Evolutionary conservation across 169 alveolate genomes (phyloP).

Genomic region (Plasmodium relictum): DNA sequence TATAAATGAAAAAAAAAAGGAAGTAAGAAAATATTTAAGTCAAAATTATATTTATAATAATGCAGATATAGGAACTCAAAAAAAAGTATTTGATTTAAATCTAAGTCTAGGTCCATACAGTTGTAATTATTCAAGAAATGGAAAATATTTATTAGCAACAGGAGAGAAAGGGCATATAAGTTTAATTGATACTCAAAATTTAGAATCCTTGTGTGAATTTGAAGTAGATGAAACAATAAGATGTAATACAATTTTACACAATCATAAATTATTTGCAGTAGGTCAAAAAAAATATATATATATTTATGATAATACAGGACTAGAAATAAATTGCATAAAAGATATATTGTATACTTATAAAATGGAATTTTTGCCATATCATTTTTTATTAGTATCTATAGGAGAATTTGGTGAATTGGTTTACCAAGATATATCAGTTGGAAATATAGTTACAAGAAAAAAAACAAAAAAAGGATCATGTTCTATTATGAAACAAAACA

Average conservation of each 20-base stretch:
- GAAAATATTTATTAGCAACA: slow-evolving; percentile 92
- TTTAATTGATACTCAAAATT: slow-evolving; percentile 87
- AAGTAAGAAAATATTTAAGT: neutral
- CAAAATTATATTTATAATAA: slow-evolving; percentile 51
- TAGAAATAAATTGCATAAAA: slow-evolving; percentile 94
- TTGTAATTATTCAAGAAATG: slow-evolving; percentile 93
- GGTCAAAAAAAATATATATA: slow-evolving; percentile 94
- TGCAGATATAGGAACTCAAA: slow-evolving; percentile 73
- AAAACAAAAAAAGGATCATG: slow-evolving; percentile 94
- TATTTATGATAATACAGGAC: slow-evolving; percentile 95
- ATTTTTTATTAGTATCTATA: slow-evolving; percentile 92
- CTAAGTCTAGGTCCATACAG: slow-evolving; percentile 92
- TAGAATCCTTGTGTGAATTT: slow-evolving; percentile 82
- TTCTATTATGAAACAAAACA: slow-evolving; percentile 90
- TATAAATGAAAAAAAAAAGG: neutral
- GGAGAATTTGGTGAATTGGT: slow-evolving; percentile 94
- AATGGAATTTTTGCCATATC: slow-evolving; percentile 95
- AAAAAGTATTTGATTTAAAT: slow-evolving; percentile 72
- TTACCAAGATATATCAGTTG: slow-evolving; percentile 95
- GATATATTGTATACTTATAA: slow-evolving; percentile 89
- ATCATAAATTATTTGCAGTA: slow-evolving; percentile 94
- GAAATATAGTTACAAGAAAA: slow-evolving; percentile 92
- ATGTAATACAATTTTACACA: slow-evolving; percentile 90
- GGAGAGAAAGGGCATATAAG: slow-evolving; percentile 96
- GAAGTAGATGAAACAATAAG: slow-evolving; percentile 77